Evolutionary conservation across 2,329 filamentous ascomycete species (phyloP), one percentile per base, ranked within the genome.

Genomic region (Aspergillus chevalieri): DNA sequence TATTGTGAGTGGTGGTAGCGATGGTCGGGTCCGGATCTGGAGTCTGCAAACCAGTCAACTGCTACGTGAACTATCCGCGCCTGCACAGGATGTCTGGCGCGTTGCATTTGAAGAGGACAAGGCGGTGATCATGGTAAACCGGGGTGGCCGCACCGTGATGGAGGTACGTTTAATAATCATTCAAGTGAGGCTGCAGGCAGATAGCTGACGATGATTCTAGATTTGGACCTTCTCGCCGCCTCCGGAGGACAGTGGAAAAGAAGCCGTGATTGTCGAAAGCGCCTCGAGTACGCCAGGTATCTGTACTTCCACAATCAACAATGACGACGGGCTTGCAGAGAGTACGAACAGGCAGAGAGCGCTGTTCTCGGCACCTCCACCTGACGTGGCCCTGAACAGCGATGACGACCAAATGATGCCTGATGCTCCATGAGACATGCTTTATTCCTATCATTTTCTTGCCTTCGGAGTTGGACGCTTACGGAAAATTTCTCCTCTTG

Each of bases 71-170:
- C 80, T 98, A 39, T 92, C 92, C 43, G 84, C 86, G 17, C 90
- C 92, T 47, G 89, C 92, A 0, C 92, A 98, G 65, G 91, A 92
- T 14, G 93, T 98, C 0, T 98, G 93, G 93, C 82, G 93, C 52
- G 92, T 98, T 30, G 93, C 94, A 0, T 98, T 98, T 67, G 93
- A 98, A 65, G 92, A 95, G 57, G 93, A 98, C 71, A 97, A 96
- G 70, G 95, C 92, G 51, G 92, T 98, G 26, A 92, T 95, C 28
- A 87, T 98, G 78, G 93, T 93, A 7, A 86, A 89, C 60, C 81
- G 92, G 52, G 83, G 83, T 47, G 85, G 84, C 49, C 84, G 91
- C 54, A 97, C 94, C 0, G 87, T 97, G 54, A 98, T 98, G 93
- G 93, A 98, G 84, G 92, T 94, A 74, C 74, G 84, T 68, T 42